phyloP scores from a whole-genome alignment of 352 stramenopile species.

The Thalassiosira hispida region DNA sequence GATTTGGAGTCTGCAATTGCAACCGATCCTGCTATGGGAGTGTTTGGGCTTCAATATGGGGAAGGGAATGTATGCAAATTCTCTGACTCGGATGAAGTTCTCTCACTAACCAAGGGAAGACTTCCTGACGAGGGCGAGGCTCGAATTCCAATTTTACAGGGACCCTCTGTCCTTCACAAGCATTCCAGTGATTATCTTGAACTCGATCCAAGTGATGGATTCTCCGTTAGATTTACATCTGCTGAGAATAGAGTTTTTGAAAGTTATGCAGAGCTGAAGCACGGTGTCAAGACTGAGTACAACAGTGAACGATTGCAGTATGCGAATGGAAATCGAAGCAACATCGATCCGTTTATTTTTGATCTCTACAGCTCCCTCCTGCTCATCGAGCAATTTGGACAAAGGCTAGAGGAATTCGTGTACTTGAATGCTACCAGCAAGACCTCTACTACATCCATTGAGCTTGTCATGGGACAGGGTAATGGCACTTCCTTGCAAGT shows the following conservation, averaged over 20 bases:
- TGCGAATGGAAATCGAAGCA: constrained; percentile 32
- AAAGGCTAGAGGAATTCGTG: constrained; percentile 87
- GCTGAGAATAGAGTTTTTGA: constrained; percentile 79
- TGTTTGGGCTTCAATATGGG: constrained; percentile 54
- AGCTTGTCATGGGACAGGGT: constrained; percentile 11
- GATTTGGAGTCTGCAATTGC: constrained; percentile 69
- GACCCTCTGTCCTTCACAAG: constrained; percentile 45
- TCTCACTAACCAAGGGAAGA: constrained; percentile 52
- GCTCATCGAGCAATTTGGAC: constrained; percentile 89
- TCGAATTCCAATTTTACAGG: too few species aligned
- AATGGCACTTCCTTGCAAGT: constrained; percentile 23
- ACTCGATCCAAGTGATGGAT: constrained; percentile 39
- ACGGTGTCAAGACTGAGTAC: constrained; percentile 69
- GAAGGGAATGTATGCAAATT: constrained; percentile 57
- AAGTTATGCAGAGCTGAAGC: constrained; percentile 87
- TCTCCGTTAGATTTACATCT: constrained; percentile 87
- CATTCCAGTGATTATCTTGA: constrained; percentile 52
- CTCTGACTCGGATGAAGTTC: constrained; percentile 21
- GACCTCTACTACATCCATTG: constrained; percentile 34
- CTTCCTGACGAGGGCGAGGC: constrained; percentile 48
- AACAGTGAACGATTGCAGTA: constrained; percentile 43
- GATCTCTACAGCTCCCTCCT: constrained; percentile 90
- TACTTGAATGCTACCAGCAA: constrained; percentile 75
- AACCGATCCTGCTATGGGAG: constrained; percentile 81
- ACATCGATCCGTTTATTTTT: constrained; percentile 91